Evolutionary conservation across 176 grass and related monocot genomes (phyloP), one percentile per base, ranked within the genome.

Genomic region (Thinopyrum elongatum): DNA sequence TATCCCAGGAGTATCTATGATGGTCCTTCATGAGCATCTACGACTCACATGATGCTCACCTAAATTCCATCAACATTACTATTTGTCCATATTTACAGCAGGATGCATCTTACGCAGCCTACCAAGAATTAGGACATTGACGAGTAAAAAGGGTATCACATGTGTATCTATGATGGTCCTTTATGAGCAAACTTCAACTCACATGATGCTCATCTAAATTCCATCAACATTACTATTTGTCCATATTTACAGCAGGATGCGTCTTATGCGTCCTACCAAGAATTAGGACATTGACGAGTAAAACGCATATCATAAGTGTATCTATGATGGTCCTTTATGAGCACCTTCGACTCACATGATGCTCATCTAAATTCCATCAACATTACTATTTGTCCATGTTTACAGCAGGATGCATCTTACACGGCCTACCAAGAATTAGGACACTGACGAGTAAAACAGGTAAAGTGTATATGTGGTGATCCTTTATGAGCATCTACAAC

Each of bases 61-160:
- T 83, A 87, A 86, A 79, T 90, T 72, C 74, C 84, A 87, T 87
- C 89, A 83, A 73, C 22, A 4, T 78, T 23, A 83, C 25, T 90
- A 26, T 90, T 4, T 79, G 84, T 66, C 84, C 88, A 90, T 83
- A 86, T 90, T 86, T 90, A 90, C 79, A 83, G 79, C 84, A 79
- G 33, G 65, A 62, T 0, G 1, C 88, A n/a, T n/a, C n/a, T n/a
- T n/a, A n/a, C n/a, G n/a, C n/a, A n/a, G n/a, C n/a, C n/a, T n/a
- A n/a, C n/a, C n/a, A n/a, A n/a, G n/a, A n/a, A n/a, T n/a, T n/a
- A n/a, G n/a, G n/a, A n/a, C n/a, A n/a, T n/a, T n/a, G n/a, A n/a
- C n/a, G n/a, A n/a, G n/a, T n/a, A n/a, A n/a, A n/a, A n/a, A n/a
- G n/a, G n/a, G n/a, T n/a, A n/a, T n/a, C n/a, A n/a, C n/a, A n/a